Percentiles rank a stretch among this genome's conserved stretches.
phyloP scores from a whole-genome alignment of 2,329 filamentous ascomycete species.

The Colletotrichum navitas region DNA sequence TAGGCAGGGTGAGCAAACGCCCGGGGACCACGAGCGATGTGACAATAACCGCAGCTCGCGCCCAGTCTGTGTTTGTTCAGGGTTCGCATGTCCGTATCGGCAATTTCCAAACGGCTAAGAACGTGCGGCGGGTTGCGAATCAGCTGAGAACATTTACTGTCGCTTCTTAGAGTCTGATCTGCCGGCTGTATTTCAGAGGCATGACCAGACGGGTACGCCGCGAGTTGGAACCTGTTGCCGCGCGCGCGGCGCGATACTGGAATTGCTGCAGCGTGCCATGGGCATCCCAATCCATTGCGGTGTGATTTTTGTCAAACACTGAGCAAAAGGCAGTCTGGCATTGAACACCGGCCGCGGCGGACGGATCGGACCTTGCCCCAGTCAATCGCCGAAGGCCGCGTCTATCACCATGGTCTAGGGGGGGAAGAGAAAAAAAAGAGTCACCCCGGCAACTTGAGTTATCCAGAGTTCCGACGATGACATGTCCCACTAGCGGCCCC shows the following conservation, averaged over 20 bases:
- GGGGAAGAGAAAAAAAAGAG: neutral
- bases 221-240: no score
- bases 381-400: neutral
- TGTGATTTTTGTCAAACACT: neutral
- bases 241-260: no score
- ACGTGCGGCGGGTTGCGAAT: no score
- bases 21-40: slow-evolving; percentile 17
- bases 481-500: neutral
- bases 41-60: slow-evolving; percentile 1
- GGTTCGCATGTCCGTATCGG: slow-evolving; percentile 1
- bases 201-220: no score
- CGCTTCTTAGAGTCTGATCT: neutral
- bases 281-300: neutral
- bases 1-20: slow-evolving; percentile 12
- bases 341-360: neutral
- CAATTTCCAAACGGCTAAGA: slow-evolving; percentile 6
- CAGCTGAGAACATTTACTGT: neutral
- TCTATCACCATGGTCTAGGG: neutral
- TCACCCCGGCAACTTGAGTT: neutral
- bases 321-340: neutral
- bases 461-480: slow-evolving; percentile 24
- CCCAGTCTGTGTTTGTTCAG: no score
- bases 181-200: no score
- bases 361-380: neutral
- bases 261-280: neutral